Base-by-base conservation (phyloP, 345 rosid species). In the Diplotaxis tenuifolia region DNA sequence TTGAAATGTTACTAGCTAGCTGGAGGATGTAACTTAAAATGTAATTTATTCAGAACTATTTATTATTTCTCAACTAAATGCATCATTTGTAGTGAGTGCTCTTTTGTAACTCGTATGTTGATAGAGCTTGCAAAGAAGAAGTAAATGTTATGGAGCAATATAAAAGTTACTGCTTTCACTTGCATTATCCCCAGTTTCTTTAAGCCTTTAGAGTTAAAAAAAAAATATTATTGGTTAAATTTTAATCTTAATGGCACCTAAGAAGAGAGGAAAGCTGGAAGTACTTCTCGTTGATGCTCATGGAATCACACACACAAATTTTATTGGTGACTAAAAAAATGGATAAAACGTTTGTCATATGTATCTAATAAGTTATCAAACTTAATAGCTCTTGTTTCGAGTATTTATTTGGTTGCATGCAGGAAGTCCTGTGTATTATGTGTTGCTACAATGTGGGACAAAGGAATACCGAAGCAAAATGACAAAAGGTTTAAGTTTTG, bases 251-350 rank as follows among this genome's bases (percentile, higher is more conserved):
- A 60, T 56, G 50, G 45, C 23, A 42, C 64, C 31, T 25, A 89
- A 83, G 94, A 77, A 81, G 71, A 84, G 77, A 67, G 96, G 93
- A 76, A 75, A 55, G 18, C 87, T 94, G 58, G 91, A 91, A 82
- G 91, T 89, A 23, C 69, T 94, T 80, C 86, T 94, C 21, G 95
- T 91, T 56, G 78, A 88, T 72, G 97, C 98, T 29, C 54, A 82
- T 77, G 98, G 92, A 82, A 89, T 91, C 55, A 79, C 74, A 49
- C 97, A 80, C 68, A 87, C 89, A 11, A 88, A 87, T 83, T 65
- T 86, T 40, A 23, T 88, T 7, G 91, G 98, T 94, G 79, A 67
- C 45, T 59, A 59, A 15, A 22, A 54, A 53, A 4, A 21, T 8
- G 55, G 5, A 14, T 40, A 20, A 1, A 20, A 19, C 12, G 20